Evolutionary conservation across 345 rosid species (phyloP).

Genomic region (Aquilaria yunnanensis): DNA sequence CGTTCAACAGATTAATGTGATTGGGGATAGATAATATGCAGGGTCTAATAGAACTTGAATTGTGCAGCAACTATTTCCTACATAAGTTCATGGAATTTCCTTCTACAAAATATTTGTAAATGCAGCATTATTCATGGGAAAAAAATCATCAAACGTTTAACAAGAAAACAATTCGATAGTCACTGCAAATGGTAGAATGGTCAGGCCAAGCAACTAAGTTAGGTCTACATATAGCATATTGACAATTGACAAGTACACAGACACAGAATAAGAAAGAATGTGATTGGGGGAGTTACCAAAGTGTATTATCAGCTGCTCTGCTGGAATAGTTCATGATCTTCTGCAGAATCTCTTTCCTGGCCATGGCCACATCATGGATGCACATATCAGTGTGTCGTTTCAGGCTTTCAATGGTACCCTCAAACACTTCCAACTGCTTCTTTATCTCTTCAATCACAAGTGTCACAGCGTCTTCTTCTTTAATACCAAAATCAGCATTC

Average conservation of each 20-base stretch:
- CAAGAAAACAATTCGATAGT: neutral
- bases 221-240: no score
- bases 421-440: constrained; percentile 56
- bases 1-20: no score
- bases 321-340: constrained; percentile 46
- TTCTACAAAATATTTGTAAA: no score
- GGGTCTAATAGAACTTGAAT: no score
- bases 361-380: constrained; percentile 56
- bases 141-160: neutral
- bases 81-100: no score
- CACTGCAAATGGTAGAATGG: neutral
- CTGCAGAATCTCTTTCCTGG: constrained; percentile 64
- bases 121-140: no score
- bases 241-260: neutral
- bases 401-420: constrained; percentile 51
- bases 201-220: no score
- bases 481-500: constrained; percentile 43
- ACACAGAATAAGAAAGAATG: neutral
- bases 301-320: constrained; percentile 22
- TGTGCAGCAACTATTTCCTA: no score
- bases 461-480: constrained; percentile 48
- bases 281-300: constrained; percentile 15
- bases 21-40: no score
- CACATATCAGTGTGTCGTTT: constrained; percentile 55
- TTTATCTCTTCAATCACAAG: constrained; percentile 75